Evolutionary conservation across 192 early-diverging fungal genomes (phyloP).

Genomic region (Coemansia sp.): DNA sequence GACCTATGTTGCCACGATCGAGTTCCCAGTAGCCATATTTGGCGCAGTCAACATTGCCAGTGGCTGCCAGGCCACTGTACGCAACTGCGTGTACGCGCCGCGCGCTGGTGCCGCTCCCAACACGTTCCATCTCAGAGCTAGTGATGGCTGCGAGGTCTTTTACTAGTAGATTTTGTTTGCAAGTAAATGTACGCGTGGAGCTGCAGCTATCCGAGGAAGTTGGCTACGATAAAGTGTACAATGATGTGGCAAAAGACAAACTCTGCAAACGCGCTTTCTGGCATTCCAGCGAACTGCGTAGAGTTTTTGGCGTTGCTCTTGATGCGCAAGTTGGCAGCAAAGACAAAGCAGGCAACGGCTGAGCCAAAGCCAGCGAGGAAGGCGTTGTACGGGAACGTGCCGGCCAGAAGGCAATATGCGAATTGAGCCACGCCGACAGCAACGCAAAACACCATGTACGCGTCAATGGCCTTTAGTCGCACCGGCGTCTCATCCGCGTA

Average conservation of each 20-base stretch:
- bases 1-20: constrained; percentile 10
- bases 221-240: constrained; percentile 86
- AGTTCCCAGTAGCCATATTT: constrained; percentile 16
- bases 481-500: constrained; percentile 70
- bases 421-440: constrained; percentile 91
- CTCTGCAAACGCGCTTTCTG: constrained; percentile 93
- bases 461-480: constrained; percentile 86
- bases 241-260: constrained; percentile 81
- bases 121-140: constrained; percentile 18
- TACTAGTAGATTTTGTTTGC: background rate
- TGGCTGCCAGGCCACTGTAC: constrained; percentile 28
- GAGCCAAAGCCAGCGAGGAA: constrained; percentile 94
- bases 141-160: constrained; percentile 18
- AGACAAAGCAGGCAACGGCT: constrained; percentile 87
- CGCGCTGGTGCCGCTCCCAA: background rate
- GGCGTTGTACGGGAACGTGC: constrained; percentile 97
- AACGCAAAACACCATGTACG: constrained; percentile 88
- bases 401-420: constrained; percentile 76
- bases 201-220: constrained; percentile 79
- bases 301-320: constrained; percentile 84
- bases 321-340: constrained; percentile 87
- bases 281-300: constrained; percentile 60
- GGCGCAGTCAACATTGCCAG: constrained; percentile 10
- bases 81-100: constrained; percentile 22
- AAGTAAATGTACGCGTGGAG: background rate